Base-by-base conservation (phyloP, 306 rosid genomes). In the Vigna hirtella region DNA sequence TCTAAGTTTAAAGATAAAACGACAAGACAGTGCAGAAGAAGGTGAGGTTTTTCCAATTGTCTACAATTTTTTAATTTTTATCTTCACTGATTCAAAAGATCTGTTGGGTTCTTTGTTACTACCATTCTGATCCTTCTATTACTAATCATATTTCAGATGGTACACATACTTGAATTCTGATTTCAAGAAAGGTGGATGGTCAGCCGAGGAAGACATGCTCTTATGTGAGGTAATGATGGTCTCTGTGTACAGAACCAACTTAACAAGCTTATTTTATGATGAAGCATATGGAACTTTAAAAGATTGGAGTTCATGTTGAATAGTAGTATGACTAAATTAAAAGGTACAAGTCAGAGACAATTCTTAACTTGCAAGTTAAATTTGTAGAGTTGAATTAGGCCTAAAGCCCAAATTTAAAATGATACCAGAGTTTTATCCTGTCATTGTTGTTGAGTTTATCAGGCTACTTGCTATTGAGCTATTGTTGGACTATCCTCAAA, bases 171-270 rank as follows among this genome's bases (percentile, higher is more conserved):
- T 93, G 89, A 93, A 93, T 86, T 91, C 98, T 43, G 94, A 91
- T 74, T 90, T 93, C 89, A 93, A 93, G 84, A 93, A 88, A 85
- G 98, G 96, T 43, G 98, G 98, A 15, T 93, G 96, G 96, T 83
- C 98, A 32, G 91, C 88, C 9, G 96, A 93, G 78, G 98, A 93
- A 86, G 96, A 91, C 82, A 63, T 85, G 82, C 94, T 93, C 72
- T 88, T 93, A 53, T 93, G 96, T 73, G 93, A 93, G 96, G 98
- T 93, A 55, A 70, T 66, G 64, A 58, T 87, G 59, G 82, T 74
- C 43, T 22, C 20, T 45, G 15, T 45, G 51, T 65, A 14, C 51
- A 42, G 56, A 58, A 70, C 59, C 58, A 18, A 72, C 55, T 30
- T 30, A 42, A 55, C 26, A 55, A 55, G n/a, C 50, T 42, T 77